Percentiles rank a stretch among this genome's conserved stretches.
These are phyloP conservation scores for Arctium lappa DNA, from an alignment of 129 eudicot genomes.

Conservation along the genomic window DNA sequence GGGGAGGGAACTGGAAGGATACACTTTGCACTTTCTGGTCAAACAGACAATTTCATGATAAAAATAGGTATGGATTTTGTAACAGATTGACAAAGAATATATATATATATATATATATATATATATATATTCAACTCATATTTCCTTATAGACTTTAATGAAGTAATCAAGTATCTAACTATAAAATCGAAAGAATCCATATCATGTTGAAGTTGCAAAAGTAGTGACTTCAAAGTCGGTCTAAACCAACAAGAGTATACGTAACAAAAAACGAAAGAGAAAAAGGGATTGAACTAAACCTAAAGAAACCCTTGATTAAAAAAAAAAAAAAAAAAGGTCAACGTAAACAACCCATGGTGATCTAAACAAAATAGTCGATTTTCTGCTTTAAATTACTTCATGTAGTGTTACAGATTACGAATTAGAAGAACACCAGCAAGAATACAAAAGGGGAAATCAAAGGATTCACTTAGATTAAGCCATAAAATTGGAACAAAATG, in stretches of 20 bases:
- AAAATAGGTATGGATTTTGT: neutral
- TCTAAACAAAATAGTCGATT: constrained; percentile 1
- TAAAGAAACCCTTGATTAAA: neutral
- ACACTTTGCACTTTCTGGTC: neutral
- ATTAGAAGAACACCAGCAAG: neutral
- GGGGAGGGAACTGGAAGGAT: neutral
- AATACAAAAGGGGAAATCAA: neutral
- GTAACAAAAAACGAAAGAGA: neutral
- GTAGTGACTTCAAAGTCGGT: neutral
- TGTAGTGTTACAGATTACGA: neutral
- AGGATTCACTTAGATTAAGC: neutral
- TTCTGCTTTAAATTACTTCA: neutral
- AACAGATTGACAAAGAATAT: neutral
- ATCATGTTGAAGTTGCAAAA: neutral
- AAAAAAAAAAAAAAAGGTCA: constrained; percentile 1
- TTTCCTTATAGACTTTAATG: neutral
- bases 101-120: too few species aligned
- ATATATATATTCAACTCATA: neutral
- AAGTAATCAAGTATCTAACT: constrained; percentile 1
- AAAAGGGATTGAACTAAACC: neutral
- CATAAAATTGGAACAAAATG: neutral
- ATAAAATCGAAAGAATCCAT: neutral
- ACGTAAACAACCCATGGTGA: neutral
- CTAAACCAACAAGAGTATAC: neutral
- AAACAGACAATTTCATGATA: neutral